These are phyloP conservation scores for Ochetophila trinervis DNA, from an alignment of 306 rosid species.

Conservation along the genomic window DNA sequence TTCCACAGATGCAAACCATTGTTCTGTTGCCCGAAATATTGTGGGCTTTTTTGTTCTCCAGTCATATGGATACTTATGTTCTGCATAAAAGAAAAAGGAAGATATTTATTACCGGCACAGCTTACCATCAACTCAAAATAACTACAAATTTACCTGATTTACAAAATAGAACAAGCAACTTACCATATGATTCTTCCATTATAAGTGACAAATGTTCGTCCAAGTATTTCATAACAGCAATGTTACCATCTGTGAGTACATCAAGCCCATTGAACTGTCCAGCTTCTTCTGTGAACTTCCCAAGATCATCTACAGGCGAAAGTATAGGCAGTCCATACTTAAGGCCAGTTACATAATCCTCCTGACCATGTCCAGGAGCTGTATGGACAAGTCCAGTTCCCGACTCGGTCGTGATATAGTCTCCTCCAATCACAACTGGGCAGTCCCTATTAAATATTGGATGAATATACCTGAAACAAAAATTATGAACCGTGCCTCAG, in stretches of 20 bases:
- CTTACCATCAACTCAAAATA: slow-evolving; percentile 1
- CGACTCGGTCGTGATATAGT: slow-evolving; percentile 87
- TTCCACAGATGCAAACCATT: slow-evolving; percentile 99
- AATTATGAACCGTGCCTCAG: slow-evolving; percentile 20
- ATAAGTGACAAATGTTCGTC: slow-evolving; percentile 67
- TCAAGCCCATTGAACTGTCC: slow-evolving; percentile 89
- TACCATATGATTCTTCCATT: slow-evolving; percentile 90
- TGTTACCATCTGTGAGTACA: slow-evolving; percentile 87
- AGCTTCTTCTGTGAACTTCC: slow-evolving; percentile 96
- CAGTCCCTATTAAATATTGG: slow-evolving; percentile 74
- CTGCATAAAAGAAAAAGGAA: slow-evolving; percentile 44
- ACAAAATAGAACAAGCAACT: slow-evolving; percentile 20
- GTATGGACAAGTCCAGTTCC: slow-evolving; percentile 99
- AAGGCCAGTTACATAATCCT: slow-evolving; percentile 87
- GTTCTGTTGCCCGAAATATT: slow-evolving; percentile 97
- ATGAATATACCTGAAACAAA: slow-evolving; percentile 68
- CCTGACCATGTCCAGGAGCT: slow-evolving; percentile 99
- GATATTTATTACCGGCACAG: slow-evolving; percentile 6
- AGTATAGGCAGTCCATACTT: slow-evolving; percentile 83
- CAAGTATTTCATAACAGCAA: slow-evolving; percentile 77
- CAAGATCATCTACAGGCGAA: slow-evolving; percentile 88
- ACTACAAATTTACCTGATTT: neutral
- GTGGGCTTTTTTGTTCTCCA: slow-evolving; percentile 98
- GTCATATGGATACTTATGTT: slow-evolving; percentile 98
- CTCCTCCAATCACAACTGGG: slow-evolving; percentile 87